These are phyloP conservation scores for Xylariales sp. DNA, from an alignment of 2,329 filamentous ascomycete genomes.

Conservation along the genomic window DNA sequence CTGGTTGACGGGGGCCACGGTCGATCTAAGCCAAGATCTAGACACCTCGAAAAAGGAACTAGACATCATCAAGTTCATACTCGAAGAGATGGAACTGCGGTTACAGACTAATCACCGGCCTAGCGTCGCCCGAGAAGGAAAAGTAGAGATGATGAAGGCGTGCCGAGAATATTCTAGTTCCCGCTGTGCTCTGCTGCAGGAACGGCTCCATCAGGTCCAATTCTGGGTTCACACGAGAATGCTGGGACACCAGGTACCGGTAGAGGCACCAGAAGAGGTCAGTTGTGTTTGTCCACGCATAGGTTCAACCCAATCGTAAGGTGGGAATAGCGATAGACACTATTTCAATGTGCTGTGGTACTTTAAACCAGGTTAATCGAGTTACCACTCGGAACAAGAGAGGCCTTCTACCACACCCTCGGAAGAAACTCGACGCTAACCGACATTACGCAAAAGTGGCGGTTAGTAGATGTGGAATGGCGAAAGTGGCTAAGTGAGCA, in stretches of 20 bases:
- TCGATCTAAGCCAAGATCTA: slow-evolving; percentile 40
- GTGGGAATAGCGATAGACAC: neutral
- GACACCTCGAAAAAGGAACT: slow-evolving; percentile 46
- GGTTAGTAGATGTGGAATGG: slow-evolving; percentile 44
- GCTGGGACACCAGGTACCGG: slow-evolving; percentile 40
- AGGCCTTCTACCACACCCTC: too few relatives aligned
- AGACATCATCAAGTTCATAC: slow-evolving; percentile 40
- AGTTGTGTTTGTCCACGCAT: slow-evolving; percentile 4
- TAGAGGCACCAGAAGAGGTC: slow-evolving; percentile 40
- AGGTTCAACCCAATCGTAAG: neutral
- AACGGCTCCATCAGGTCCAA: slow-evolving; percentile 44
- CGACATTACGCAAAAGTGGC: slow-evolving; percentile 38
- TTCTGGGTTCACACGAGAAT: slow-evolving; percentile 38
- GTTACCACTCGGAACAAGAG: too few relatives aligned
- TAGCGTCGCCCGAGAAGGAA: slow-evolving; percentile 25
- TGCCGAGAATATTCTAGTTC: slow-evolving; percentile 46
- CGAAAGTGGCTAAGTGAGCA: slow-evolving; percentile 44
- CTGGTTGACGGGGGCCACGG: slow-evolving; percentile 42
- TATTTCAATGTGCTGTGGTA: neutral
- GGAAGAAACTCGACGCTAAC: slow-evolving; percentile 8
- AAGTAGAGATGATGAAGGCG: slow-evolving; percentile 41
- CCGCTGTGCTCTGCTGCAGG: slow-evolving; percentile 42
- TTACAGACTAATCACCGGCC: slow-evolving; percentile 7
- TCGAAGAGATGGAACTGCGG: slow-evolving; percentile 39
- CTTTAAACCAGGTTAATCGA: neutral